Conservation (phyloP, 1,139 yeast genomes). For the Diutina siamensis region DNA sequence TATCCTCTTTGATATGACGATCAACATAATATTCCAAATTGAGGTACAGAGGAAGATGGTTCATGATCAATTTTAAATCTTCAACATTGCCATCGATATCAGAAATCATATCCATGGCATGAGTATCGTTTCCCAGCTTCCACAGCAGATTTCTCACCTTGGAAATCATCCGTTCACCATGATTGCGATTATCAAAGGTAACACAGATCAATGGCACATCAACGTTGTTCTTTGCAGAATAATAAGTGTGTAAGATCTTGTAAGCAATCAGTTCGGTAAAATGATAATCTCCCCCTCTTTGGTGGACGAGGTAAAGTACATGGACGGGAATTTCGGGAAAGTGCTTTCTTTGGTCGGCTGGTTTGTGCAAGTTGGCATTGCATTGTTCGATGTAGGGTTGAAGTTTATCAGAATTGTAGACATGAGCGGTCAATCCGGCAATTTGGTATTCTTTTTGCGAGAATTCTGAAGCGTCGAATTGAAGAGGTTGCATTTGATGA, state of each 20-base stretch:
- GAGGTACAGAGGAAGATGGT: conserved; percentile 35
- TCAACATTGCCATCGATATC: conserved; percentile 38
- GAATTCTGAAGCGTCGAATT: conserved; percentile 12
- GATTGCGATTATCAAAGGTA: conserved; percentile 50
- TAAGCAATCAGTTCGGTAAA: conserved; percentile 24
- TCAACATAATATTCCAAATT: conserved; percentile 20
- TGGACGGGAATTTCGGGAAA: conserved; percentile 20
- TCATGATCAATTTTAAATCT: conserved; percentile 38
- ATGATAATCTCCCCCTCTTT: conserved; percentile 20
- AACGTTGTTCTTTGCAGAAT: conserved; percentile 12
- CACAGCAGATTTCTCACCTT: conserved; percentile 28
- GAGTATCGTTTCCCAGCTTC: conserved; percentile 36
- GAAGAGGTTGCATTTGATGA: conserved; percentile 10
- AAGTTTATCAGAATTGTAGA: conserved; percentile 23
- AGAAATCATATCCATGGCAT: conserved; percentile 44
- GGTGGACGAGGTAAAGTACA: conserved; percentile 30
- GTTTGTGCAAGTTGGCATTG: conserved; percentile 10
- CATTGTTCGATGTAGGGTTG: conserved; percentile 14
- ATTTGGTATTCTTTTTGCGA: conserved; percentile 17
- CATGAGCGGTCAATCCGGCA: conserved; percentile 24
- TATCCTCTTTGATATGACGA: conserved; percentile 8
- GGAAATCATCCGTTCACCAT: conserved; percentile 38
- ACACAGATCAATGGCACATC: conserved; percentile 32
- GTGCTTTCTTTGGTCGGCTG: conserved; percentile 8
- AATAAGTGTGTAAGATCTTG: conserved; percentile 18